Evolutionary conservation across 1,284 basidiomycete species (phyloP), one percentile per base, ranked within the genome.

Genomic region (Serendipita sp.): DNA sequence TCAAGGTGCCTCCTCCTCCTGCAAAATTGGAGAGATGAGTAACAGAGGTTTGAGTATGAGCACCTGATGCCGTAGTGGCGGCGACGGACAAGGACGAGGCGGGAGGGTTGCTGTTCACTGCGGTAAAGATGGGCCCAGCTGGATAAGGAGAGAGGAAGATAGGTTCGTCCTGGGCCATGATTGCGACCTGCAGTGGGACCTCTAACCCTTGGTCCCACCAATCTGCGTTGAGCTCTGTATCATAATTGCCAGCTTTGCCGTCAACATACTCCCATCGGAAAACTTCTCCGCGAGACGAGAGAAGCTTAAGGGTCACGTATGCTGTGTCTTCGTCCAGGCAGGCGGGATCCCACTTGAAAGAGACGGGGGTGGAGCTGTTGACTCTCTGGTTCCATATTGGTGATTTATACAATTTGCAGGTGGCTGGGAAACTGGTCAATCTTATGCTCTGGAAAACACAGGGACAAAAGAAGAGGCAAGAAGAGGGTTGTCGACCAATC

Each of bases 111-210:
- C 78, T 73, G 70, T 84, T 85, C 0, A 81, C 85, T 1, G 82
- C 84, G 6, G 76, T 82, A 71, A 91, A 90, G 60, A 87, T 72
- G 30, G 91, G 91, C 0, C 87, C 90, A 13, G 83, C 79, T n/a
- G 85, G 81, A 26, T 82, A 71, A 47, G 76, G 72, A 50, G 80
- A 77, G 42, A 83, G 71, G 75, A 84, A 90, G 1, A 78, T 72
- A 17, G 53, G 53, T 30, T 29, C 34, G 32, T 58, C 53, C 6
- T n/a, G 17, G 12, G 3, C 53, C 29, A 26, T 30, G 53, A 58
- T 58, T 34, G 15, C 53, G 53, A 58, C 53, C 29, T 58, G 53
- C 8, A 58, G 8, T 22, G 17, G 53, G 8, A 58, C 34, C 17
- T 17, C n/a, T 8, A n/a, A n/a, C 53, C n/a, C 15, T 32, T 29